These are phyloP conservation scores for Xylaria sp. DNA, from an alignment of 2,329 filamentous ascomycete species.

Conservation along the genomic window DNA sequence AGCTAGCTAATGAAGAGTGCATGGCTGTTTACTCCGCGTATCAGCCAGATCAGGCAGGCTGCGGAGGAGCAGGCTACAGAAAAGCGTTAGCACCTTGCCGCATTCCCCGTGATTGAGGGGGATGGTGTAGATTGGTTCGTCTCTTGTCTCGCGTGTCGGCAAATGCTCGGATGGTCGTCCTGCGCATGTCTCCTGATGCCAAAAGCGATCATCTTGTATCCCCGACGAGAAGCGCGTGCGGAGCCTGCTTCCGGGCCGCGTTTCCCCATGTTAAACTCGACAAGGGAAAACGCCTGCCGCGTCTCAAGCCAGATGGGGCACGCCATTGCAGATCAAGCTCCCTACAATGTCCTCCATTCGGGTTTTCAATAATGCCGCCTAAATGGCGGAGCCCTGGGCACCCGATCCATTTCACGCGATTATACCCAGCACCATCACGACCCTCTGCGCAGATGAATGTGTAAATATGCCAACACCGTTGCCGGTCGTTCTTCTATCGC, in stretches of 20 bases:
- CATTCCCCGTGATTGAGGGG: constrained; percentile 35
- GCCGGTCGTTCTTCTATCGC: constrained; percentile 19
- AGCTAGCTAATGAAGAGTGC: constrained; percentile 18
- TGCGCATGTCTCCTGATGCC: constrained; percentile 18
- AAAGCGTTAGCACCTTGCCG: constrained; percentile 36
- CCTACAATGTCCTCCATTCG: constrained; percentile 13
- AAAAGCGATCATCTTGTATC: constrained; percentile 8
- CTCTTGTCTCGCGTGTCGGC: constrained; percentile 43
- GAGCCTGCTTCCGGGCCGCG: constrained; percentile 43
- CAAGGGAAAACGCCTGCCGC: constrained; percentile 37
- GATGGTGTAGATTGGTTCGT: constrained; percentile 42
- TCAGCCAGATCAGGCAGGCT: constrained; percentile 44
- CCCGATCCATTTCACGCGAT: constrained; percentile 1
- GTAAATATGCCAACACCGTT: constrained; percentile 23
- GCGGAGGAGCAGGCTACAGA: constrained; percentile 44
- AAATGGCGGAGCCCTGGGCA: constrained; percentile 29
- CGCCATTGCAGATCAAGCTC: constrained; percentile 20
- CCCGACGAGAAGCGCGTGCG: constrained; percentile 17
- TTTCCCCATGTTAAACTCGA: constrained; percentile 46
- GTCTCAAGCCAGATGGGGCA: constrained; percentile 41
- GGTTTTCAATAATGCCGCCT: constrained; percentile 31
- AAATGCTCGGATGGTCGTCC: constrained; percentile 36
- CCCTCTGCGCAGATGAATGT: constrained; percentile 2
- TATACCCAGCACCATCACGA: constrained; percentile 8
- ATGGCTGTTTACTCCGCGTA: constrained; percentile 31